Conservation (phyloP, 2,329 filamentous ascomycete genomes). For the Alternaria atra region DNA sequence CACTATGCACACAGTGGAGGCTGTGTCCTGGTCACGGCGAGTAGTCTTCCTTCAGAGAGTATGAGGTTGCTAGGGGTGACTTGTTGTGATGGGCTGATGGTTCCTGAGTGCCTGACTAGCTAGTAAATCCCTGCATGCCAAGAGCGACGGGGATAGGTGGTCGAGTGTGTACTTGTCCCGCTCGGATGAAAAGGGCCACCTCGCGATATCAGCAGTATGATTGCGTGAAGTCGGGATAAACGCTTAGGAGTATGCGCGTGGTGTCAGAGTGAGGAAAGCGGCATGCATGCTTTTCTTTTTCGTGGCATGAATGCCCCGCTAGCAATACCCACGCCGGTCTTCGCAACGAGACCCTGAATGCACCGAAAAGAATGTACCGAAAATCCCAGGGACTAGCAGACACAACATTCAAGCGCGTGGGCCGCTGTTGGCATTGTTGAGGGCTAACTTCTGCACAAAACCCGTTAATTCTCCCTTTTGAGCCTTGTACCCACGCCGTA, state of each 20-base stretch:
- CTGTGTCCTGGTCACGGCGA: background rate
- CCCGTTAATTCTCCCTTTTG: slow-evolving; percentile 33
- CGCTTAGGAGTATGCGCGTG: background rate
- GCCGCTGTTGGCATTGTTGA: slow-evolving; percentile 40
- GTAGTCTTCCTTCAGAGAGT: background rate
- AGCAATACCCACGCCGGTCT: background rate
- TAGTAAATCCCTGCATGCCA: slow-evolving; percentile 15
- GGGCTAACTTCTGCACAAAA: slow-evolving; percentile 33
- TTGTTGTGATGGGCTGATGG: slow-evolving; percentile 8
- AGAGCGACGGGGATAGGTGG: slow-evolving; percentile 7
- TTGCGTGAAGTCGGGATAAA: background rate
- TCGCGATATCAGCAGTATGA: background rate
- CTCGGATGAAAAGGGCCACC: slow-evolving; percentile 1
- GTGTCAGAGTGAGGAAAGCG: background rate
- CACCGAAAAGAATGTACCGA: slow-evolving; percentile 14
- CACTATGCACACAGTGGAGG: slow-evolving; percentile 1
- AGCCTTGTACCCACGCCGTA: slow-evolving; percentile 21
- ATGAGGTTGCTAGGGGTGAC: slow-evolving; percentile 6
- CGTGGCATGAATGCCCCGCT: background rate
- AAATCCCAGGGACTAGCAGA: slow-evolving; percentile 4
- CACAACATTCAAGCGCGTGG: slow-evolving; percentile 23
- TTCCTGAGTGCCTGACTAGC: slow-evolving; percentile 14
- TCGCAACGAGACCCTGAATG: slow-evolving; percentile 16
- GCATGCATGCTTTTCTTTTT: slow-evolving; percentile 8
- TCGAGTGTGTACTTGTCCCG: slow-evolving; percentile 1